Percentiles rank a stretch among this genome's conserved stretches.
These are phyloP conservation scores for Paulownia fortunei DNA, from an alignment of 257 asterid species.

Conservation along the genomic window DNA sequence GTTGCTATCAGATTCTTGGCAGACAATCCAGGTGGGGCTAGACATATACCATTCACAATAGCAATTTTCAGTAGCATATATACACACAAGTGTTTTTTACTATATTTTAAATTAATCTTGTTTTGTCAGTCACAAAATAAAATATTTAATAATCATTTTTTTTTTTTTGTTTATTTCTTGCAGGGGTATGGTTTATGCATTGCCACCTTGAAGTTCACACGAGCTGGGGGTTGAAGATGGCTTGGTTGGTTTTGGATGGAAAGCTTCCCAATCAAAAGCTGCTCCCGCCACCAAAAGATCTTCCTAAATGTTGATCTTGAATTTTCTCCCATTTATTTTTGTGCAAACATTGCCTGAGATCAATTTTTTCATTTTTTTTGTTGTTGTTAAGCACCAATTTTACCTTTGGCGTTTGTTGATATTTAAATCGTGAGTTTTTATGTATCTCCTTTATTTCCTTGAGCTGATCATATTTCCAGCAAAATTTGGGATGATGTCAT, in stretches of 20 bases:
- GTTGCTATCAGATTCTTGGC: conserved; percentile 66
- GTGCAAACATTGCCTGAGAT: conserved; percentile 2
- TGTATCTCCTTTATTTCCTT: not conserved
- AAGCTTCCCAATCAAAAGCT: conserved; percentile 58
- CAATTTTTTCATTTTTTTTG: not conserved
- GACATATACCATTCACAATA: too few species aligned
- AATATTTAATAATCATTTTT: too few species aligned
- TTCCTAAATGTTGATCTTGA: conserved; percentile 57
- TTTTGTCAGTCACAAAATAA: too few species aligned
- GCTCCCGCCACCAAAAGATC: conserved; percentile 68
- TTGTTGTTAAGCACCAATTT: not conserved
- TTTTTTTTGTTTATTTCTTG: not conserved
- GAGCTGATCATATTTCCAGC: not conserved
- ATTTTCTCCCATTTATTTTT: not conserved
- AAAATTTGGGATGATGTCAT: not conserved
- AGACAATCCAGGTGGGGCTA: conserved; percentile 63
- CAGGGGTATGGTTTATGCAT: conserved; percentile 73
- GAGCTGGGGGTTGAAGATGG: conserved; percentile 72
- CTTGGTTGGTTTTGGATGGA: conserved; percentile 71
- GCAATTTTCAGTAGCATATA: too few species aligned
- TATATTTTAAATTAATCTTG: too few species aligned
- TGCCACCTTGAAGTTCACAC: conserved; percentile 65
- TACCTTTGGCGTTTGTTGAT: too few species aligned
- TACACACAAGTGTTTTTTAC: too few species aligned
- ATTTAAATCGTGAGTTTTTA: not conserved